These are phyloP conservation scores for Chamaecyparis obtusa DNA, from an alignment of 75 land plant genomes.

Conservation along the genomic window DNA sequence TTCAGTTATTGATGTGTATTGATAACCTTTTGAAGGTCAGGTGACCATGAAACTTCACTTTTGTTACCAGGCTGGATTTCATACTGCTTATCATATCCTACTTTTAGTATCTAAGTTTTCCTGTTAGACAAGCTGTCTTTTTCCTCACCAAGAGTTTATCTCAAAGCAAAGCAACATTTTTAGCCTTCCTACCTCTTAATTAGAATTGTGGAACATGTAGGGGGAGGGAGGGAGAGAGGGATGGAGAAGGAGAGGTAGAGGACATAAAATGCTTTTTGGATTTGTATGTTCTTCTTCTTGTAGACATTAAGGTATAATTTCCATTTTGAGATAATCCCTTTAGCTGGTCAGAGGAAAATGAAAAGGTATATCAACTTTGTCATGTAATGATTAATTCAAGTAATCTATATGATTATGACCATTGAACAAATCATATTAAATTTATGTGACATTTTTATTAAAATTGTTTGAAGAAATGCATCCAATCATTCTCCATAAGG, in stretches of 20 bases:
- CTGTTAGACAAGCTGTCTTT: not conserved
- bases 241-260: no score
- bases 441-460: not conserved
- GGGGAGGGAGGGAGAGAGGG: no score
- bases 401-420: not conserved
- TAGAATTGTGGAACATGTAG: not conserved
- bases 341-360: not conserved
- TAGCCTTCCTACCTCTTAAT: not conserved
- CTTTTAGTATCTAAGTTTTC: not conserved
- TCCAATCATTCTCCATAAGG: not conserved
- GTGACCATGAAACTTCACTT: not conserved
- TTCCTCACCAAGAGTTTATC: not conserved
- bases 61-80: not conserved
- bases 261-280: not conserved
- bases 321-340: not conserved
- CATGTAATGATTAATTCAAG: not conserved
- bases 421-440: not conserved
- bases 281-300: not conserved
- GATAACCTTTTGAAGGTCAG: not conserved
- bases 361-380: constrained; percentile 1
- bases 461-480: not conserved
- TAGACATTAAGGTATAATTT: not conserved
- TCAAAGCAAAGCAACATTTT: not conserved
- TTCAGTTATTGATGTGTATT: not conserved
- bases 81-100: not conserved